phyloP scores from a whole-genome alignment of 306 rosid genomes.

The Rubus idaeus region DNA sequence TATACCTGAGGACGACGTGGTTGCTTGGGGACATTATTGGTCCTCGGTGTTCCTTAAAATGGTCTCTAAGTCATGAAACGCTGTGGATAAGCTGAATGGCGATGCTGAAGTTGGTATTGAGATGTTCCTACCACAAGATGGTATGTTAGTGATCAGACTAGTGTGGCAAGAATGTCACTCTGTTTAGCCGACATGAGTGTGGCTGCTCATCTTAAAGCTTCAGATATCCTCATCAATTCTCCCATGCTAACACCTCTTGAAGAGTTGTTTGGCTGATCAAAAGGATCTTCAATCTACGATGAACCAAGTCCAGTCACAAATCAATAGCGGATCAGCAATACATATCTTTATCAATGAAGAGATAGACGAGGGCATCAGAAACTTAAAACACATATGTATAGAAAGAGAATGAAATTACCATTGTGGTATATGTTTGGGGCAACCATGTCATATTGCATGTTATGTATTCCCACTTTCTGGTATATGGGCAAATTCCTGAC shows the following conservation, averaged over 20 bases:
- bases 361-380: slow-evolving; percentile 14
- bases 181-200: slow-evolving; percentile 37
- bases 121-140: slow-evolving; percentile 16
- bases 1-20: slow-evolving; percentile 3
- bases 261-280: slow-evolving; percentile 71
- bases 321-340: slow-evolving; percentile 28
- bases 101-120: slow-evolving; percentile 14
- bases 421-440: slow-evolving; percentile 66
- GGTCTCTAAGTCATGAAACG: slow-evolving; percentile 14
- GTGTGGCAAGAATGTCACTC: slow-evolving; percentile 34
- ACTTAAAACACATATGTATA: neutral
- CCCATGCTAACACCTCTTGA: slow-evolving; percentile 55
- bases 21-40: neutral
- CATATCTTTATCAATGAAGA: slow-evolving; percentile 17
- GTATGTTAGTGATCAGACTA: slow-evolving; percentile 45
- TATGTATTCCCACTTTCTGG: slow-evolving; percentile 65
- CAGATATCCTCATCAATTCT: slow-evolving; percentile 56
- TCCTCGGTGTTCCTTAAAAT: neutral
- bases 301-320: slow-evolving; percentile 24
- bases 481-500: slow-evolving; percentile 60
- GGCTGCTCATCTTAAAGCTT: slow-evolving; percentile 36
- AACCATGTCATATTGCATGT: slow-evolving; percentile 65
- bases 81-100: slow-evolving; percentile 37
- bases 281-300: slow-evolving; percentile 87
- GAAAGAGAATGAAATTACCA: slow-evolving; percentile 48